Evolutionary conservation across 805 yeast genomes (phyloP).

Genomic region (Saccharomycopsis fodiens): DNA sequence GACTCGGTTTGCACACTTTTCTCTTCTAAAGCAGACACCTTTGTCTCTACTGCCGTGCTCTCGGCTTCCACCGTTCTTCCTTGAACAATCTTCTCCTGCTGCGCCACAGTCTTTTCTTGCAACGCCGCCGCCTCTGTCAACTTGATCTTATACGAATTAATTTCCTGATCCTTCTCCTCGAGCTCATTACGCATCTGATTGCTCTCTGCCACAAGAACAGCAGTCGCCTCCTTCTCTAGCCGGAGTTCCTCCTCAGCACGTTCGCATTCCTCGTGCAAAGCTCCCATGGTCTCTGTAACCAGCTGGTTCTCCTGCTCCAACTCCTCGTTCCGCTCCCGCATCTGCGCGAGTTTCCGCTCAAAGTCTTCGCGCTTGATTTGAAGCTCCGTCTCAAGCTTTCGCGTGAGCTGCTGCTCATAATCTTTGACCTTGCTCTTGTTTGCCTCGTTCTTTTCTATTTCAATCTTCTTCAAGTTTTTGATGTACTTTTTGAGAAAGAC

Average conservation of each 20-base stretch:
- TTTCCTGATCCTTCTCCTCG: slow-evolving; percentile 6
- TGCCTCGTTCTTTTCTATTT: slow-evolving; percentile 19
- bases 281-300: slow-evolving; percentile 20
- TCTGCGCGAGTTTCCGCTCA: slow-evolving; percentile 10
- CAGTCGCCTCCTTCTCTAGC: not conserved
- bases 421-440: slow-evolving; percentile 20
- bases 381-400: slow-evolving; percentile 17
- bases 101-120: not conserved
- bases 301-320: slow-evolving; percentile 12
- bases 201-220: slow-evolving; percentile 2
- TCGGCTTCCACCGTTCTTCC: not conserved
- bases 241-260: slow-evolving; percentile 18
- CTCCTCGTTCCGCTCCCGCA: slow-evolving; percentile 6
- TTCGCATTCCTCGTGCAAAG: slow-evolving; percentile 24
- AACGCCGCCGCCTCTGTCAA: slow-evolving; percentile 6
- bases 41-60: too few species aligned
- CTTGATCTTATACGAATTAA: slow-evolving; percentile 10
- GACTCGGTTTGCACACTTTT: slow-evolving; percentile 16
- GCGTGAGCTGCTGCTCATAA: slow-evolving; percentile 16
- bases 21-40: too few species aligned
- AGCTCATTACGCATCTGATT: slow-evolving; percentile 8
- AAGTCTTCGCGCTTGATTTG: slow-evolving; percentile 12
- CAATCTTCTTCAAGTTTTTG: slow-evolving; percentile 19
- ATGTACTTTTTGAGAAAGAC: slow-evolving; percentile 46
- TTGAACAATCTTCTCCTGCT: not conserved